Conservation (phyloP, 768 basidiomycete species). For the Obba rivulosa region DNA sequence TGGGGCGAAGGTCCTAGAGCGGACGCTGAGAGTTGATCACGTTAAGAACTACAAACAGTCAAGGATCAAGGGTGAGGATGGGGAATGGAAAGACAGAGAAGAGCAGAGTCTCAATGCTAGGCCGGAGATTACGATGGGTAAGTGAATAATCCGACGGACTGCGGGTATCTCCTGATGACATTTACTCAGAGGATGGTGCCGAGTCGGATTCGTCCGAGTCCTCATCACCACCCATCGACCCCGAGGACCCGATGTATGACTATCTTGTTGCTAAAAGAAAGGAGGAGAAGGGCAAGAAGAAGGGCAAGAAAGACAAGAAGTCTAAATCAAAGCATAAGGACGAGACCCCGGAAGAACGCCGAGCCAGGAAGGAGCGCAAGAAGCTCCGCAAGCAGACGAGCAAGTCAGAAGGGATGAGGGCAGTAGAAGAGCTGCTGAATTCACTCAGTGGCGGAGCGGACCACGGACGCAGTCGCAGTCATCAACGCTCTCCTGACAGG, state of each 20-base stretch:
- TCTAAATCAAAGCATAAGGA: constrained; percentile 65
- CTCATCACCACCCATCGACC: constrained; percentile 70
- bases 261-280: constrained; percentile 74
- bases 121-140: constrained; percentile 62
- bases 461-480: background rate
- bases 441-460: constrained; percentile 33
- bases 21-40: constrained; percentile 88
- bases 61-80: constrained; percentile 69
- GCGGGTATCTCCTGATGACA: background rate
- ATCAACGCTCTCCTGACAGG: constrained; percentile 3
- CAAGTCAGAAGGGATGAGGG: constrained; percentile 59
- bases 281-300: constrained; percentile 60
- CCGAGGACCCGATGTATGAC: constrained; percentile 97
- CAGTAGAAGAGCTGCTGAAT: constrained; percentile 61
- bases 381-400: constrained; percentile 53
- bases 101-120: constrained; percentile 84
- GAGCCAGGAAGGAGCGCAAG: constrained; percentile 69
- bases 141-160: constrained; percentile 22
- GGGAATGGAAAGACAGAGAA: constrained; percentile 82
- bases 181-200: constrained; percentile 40
- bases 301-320: constrained; percentile 59
- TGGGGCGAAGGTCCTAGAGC: constrained; percentile 82
- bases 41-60: constrained; percentile 90
- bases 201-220: constrained; percentile 64
- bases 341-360: constrained; percentile 77